A percentile compares a stretch with the other conserved stretches of the same genome.
Conservation (phyloP, 768 basidiomycete genomes). For the Lentinus brumalis region DNA sequence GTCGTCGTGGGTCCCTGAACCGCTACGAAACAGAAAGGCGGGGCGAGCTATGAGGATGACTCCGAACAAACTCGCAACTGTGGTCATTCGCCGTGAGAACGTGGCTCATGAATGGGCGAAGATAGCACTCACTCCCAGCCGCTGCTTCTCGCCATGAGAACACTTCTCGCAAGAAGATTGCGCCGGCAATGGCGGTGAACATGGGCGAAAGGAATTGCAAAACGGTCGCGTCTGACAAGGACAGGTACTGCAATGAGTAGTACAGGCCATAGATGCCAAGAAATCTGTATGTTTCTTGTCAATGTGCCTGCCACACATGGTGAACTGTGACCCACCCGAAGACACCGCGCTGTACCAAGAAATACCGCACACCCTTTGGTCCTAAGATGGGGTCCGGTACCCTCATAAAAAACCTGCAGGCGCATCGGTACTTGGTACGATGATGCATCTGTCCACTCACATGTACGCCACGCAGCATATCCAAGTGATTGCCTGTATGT, state of each 20-base stretch:
- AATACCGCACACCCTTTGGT: slow-evolving; percentile 63
- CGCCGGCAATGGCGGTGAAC: slow-evolving; percentile 61
- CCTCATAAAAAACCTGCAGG: slow-evolving; percentile 37
- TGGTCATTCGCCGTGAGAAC: background rate
- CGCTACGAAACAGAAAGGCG: slow-evolving; percentile 63
- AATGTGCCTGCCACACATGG: slow-evolving; percentile 4
- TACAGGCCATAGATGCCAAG: slow-evolving; percentile 72
- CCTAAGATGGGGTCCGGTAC: slow-evolving; percentile 65
- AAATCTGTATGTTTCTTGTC: slow-evolving; percentile 48
- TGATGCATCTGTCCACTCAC: slow-evolving; percentile 25
- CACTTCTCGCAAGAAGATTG: slow-evolving; percentile 60
- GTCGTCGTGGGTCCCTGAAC: slow-evolving; percentile 4
- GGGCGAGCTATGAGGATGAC: slow-evolving; percentile 85
- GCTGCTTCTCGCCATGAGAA: slow-evolving; percentile 56
- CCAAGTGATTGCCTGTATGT: slow-evolving; percentile 50
- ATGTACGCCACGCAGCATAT: slow-evolving; percentile 54
- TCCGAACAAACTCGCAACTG: slow-evolving; percentile 69
- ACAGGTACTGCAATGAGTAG: slow-evolving; percentile 72
- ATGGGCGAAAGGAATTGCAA: slow-evolving; percentile 76
- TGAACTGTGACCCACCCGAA: slow-evolving; percentile 48
- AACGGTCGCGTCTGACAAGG: slow-evolving; percentile 76
- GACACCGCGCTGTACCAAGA: slow-evolving; percentile 61
- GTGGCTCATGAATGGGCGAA: background rate
- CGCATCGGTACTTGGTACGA: background rate
- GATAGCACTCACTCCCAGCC: slow-evolving; percentile 44